These are phyloP conservation scores for Neurospora pannonica DNA, from an alignment of 495 filamentous ascomycete genomes.

Conservation along the genomic window DNA sequence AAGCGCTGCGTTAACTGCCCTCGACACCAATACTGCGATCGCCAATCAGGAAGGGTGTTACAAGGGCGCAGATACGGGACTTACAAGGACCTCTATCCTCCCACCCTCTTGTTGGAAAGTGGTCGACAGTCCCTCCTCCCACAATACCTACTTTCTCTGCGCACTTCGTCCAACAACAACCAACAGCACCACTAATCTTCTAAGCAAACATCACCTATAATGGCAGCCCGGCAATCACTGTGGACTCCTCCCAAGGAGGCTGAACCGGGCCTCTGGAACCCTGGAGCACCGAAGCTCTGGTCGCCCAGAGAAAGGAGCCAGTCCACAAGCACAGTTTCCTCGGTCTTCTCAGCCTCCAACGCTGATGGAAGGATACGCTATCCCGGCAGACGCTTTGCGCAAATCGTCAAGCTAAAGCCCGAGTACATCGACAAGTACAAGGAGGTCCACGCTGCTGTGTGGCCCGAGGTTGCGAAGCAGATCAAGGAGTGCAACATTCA, in stretches of 20 bases:
- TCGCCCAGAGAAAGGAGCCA: neutral
- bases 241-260: neutral
- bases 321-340: neutral
- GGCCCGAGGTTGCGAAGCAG: constrained; percentile 64
- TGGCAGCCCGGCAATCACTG: neutral
- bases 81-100: neutral
- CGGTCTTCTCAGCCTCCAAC: neutral
- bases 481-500: constrained; percentile 64
- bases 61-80: neutral
- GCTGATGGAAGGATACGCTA: constrained; percentile 5
- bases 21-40: neutral
- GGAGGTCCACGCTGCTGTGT: constrained; percentile 59
- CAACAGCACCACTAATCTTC: neutral
- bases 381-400: constrained; percentile 47
- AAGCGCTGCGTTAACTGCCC: neutral
- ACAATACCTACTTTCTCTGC: neutral
- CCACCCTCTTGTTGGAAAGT: neutral
- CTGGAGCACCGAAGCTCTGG: neutral
- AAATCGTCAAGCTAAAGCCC: constrained; percentile 63
- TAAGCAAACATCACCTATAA: neutral
- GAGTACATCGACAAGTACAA: constrained; percentile 57
- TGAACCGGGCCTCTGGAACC: neutral
- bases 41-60: neutral
- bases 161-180: neutral
- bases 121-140: neutral